Evolutionary conservation across 495 filamentous ascomycete species (phyloP).

Genomic region (Penicillium silybi): DNA sequence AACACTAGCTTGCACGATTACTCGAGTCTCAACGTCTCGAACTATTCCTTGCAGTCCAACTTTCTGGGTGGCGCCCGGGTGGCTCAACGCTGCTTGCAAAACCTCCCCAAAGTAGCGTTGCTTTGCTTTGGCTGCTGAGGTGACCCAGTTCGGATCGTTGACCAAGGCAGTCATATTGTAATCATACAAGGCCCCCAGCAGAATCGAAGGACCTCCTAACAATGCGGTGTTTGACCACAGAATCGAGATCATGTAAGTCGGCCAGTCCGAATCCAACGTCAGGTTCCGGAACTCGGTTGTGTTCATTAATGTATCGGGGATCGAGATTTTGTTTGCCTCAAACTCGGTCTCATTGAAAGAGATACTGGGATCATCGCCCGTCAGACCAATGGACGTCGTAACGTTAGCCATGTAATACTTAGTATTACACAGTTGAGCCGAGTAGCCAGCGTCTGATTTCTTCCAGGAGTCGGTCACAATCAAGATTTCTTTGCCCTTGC

Average conservation of each 20-base stretch:
- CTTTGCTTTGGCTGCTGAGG: constrained; percentile 23
- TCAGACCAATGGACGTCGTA: constrained; percentile 14
- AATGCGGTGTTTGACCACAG: constrained; percentile 3
- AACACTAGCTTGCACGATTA: constrained; percentile 12
- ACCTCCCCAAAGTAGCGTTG: constrained; percentile 36
- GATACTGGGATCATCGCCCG: constrained; percentile 15
- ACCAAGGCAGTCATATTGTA: constrained; percentile 19
- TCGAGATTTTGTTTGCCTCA: constrained; percentile 4
- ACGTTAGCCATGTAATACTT: constrained; percentile 32
- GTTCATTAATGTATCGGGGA: constrained; percentile 18
- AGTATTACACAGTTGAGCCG: constrained; percentile 21
- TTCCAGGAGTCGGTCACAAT: constrained; percentile 16
- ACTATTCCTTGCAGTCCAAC: constrained; percentile 1
- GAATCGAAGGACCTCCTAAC: constrained; percentile 10
- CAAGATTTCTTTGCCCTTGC: constrained; percentile 11
- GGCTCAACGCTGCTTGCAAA: constrained; percentile 20
- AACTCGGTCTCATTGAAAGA: constrained; percentile 24
- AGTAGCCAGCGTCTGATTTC: background rate
- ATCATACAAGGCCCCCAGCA: constrained; percentile 19
- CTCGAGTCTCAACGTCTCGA: constrained; percentile 7
- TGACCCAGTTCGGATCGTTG: constrained; percentile 7
- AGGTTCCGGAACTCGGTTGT: constrained; percentile 10
- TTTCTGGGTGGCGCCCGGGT: constrained; percentile 4
- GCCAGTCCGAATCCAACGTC: constrained; percentile 16
- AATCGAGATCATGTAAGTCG: constrained; percentile 24